These are phyloP conservation scores for Diplodia mutila DNA, from an alignment of 2,329 filamentous ascomycete genomes.

Conservation along the genomic window DNA sequence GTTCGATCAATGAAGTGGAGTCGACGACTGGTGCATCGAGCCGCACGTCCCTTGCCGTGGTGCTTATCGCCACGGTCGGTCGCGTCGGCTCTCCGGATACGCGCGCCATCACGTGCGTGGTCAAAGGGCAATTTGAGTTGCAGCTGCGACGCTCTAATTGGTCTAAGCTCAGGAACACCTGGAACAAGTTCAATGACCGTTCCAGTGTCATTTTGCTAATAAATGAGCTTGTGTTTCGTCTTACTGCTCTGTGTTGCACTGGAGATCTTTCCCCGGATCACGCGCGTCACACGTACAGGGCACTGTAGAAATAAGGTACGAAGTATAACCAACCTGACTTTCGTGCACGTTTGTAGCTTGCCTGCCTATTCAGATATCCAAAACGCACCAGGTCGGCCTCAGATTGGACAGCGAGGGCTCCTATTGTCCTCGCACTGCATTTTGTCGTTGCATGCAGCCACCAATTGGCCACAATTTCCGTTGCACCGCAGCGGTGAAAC, in stretches of 20 bases:
- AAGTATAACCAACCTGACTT: neutral
- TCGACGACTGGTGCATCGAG: constrained; percentile 9
- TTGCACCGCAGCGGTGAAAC: neutral
- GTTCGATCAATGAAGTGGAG: constrained; percentile 5
- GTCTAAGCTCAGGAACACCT: neutral
- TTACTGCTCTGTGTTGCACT: neutral
- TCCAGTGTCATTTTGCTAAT: neutral
- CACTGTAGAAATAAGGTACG: neutral
- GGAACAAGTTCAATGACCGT: neutral
- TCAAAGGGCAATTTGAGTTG: neutral
- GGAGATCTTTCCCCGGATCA: neutral
- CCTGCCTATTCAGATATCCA: neutral
- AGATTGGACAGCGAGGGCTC: neutral
- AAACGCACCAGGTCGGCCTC: neutral
- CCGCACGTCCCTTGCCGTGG: constrained; percentile 13
- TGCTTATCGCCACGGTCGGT: neutral
- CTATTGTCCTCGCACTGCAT: neutral
- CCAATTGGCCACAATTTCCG: neutral
- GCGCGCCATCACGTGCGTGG: neutral
- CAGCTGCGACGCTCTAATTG: neutral
- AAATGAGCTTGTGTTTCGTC: neutral
- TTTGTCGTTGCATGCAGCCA: neutral
- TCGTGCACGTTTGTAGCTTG: neutral
- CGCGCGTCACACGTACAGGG: neutral
- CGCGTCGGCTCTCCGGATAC: neutral